Evolutionary conservation across 2,329 filamentous ascomycete genomes (phyloP).

Genomic region (Metarhizium rileyi): DNA sequence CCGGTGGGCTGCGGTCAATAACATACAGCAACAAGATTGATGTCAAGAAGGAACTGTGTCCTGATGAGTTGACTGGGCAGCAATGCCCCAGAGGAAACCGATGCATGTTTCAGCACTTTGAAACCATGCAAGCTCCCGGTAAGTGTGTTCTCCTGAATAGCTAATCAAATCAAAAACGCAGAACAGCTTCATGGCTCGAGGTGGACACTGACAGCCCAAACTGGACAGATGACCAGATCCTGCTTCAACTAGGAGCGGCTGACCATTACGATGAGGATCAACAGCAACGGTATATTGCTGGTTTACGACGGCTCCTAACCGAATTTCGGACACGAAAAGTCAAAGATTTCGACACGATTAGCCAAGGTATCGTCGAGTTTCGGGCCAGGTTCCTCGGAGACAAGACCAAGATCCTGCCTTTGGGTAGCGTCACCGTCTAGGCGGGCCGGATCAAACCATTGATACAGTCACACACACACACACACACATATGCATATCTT

Average conservation of each 20-base stretch:
- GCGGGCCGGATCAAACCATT: neutral
- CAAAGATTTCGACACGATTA: conserved; percentile 58
- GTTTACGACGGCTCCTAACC: conserved; percentile 51
- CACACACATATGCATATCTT: neutral
- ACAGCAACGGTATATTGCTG: conserved; percentile 50
- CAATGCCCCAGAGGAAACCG: conserved; percentile 59
- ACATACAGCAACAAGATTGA: conserved; percentile 93
- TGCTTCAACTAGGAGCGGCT: conserved; percentile 59
- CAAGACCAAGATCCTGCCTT: conserved; percentile 50
- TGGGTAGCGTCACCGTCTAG: conserved; percentile 37
- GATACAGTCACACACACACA: neutral
- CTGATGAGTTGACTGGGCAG: conserved; percentile 59
- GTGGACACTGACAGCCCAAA: conserved; percentile 38
- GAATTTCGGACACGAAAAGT: conserved; percentile 49
- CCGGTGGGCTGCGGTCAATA: conserved; percentile 74
- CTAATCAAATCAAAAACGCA: conserved; percentile 9
- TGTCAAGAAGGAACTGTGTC: conserved; percentile 62
- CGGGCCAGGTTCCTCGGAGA: conserved; percentile 56
- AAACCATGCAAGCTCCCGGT: conserved; percentile 28
- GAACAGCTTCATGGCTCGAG: conserved; percentile 13
- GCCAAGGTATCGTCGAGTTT: conserved; percentile 56
- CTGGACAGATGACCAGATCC: conserved; percentile 59
- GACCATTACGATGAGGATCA: conserved; percentile 54
- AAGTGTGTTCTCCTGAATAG: conserved; percentile 16
- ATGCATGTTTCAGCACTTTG: conserved; percentile 75